Evolutionary conservation across 164 flowering plant genomes (phyloP).

Genomic region (Chloranthus sessilifolius): DNA sequence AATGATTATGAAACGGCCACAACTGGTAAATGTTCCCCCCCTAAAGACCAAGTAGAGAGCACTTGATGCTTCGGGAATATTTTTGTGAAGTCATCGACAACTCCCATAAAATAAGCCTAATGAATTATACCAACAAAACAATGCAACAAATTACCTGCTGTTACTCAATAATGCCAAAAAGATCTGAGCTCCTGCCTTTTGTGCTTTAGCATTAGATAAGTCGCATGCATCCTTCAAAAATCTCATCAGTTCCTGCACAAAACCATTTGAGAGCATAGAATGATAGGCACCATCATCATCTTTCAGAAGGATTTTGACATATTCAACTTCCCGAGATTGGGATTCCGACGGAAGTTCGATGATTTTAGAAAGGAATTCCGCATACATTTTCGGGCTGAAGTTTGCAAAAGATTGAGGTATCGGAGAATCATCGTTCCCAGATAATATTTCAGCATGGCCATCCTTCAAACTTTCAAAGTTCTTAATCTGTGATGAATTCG

Average conservation of each 20-base stretch:
- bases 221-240: constrained; percentile 53
- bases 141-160: constrained; percentile 42
- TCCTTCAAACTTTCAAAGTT: constrained; percentile 10
- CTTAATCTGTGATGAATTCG: constrained; percentile 27
- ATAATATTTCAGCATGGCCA: constrained; percentile 5
- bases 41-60: neutral
- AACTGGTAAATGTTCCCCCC: neutral
- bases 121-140: neutral
- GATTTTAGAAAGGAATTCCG: constrained; percentile 27
- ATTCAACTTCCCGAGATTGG: constrained; percentile 40
- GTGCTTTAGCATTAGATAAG: constrained; percentile 38
- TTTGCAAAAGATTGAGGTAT: constrained; percentile 14
- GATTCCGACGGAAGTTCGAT: constrained; percentile 45
- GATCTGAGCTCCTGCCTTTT: constrained; percentile 39
- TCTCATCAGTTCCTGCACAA: constrained; percentile 35
- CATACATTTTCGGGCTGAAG: constrained; percentile 7
- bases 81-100: neutral
- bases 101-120: neutral
- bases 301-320: constrained; percentile 30
- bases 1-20: neutral
- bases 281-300: constrained; percentile 24
- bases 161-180: constrained; percentile 35
- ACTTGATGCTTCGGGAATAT: neutral
- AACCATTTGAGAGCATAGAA: constrained; percentile 29
- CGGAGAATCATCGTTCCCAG: constrained; percentile 10